Percentiles rank a stretch among this genome's conserved stretches.
These are phyloP conservation scores for Vanrija humicola DNA, from an alignment of 1,284 basidiomycete genomes.

Conservation along the genomic window DNA sequence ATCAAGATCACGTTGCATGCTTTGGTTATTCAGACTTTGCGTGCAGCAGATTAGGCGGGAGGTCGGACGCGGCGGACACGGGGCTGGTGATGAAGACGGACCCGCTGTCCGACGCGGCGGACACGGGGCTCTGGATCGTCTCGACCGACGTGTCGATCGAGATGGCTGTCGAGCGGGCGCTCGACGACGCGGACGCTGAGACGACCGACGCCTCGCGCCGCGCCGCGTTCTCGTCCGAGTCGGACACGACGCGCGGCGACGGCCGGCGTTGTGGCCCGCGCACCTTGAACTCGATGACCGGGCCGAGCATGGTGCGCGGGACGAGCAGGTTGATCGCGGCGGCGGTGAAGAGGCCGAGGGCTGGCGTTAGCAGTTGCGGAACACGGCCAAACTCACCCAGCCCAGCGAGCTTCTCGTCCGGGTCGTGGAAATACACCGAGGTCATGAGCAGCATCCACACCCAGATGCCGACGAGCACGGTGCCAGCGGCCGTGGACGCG, in stretches of 20 bases:
- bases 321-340: constrained; percentile 20
- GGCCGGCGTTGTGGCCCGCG: constrained; percentile 14
- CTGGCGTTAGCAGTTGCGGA: constrained; percentile 11
- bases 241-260: not conserved
- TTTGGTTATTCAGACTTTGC: no score
- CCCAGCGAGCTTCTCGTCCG: constrained; percentile 80
- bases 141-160: no score
- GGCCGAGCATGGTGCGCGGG: constrained; percentile 12
- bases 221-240: not conserved
- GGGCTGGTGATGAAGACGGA: no score
- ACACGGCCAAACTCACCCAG: constrained; percentile 60
- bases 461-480: constrained; percentile 62
- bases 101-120: no score
- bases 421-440: constrained; percentile 84
- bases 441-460: constrained; percentile 74
- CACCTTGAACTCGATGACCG: constrained; percentile 20
- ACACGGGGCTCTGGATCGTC: no score
- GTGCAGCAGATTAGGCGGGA: no score
- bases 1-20: no score
- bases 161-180: no score
- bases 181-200: no score
- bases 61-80: no score
- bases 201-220: not conserved
- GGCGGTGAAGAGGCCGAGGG: constrained; percentile 24
- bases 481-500: constrained; percentile 16